Percentiles rank a stretch among this genome's conserved stretches.
Conservation (phyloP, 352 stramenopile species). For the Pythium phragmiticola region DNA sequence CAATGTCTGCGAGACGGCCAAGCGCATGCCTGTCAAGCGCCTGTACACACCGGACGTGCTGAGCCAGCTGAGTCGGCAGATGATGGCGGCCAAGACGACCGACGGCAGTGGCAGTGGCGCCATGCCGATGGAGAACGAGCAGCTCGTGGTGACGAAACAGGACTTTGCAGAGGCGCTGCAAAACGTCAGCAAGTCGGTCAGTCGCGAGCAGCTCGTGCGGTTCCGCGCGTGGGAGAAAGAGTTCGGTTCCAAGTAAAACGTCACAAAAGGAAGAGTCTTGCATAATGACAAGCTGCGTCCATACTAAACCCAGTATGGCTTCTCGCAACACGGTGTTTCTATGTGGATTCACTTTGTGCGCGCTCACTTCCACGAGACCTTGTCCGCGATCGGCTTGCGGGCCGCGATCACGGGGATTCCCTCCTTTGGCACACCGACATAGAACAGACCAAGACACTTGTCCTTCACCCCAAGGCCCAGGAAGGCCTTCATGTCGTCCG, state of each 20-base stretch:
- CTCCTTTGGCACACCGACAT: slow-evolving; percentile 69
- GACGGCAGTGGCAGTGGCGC: slow-evolving; percentile 23
- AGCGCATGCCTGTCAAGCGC: slow-evolving; percentile 49
- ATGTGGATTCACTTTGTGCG: too few species aligned
- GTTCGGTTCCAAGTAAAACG: slow-evolving; percentile 74
- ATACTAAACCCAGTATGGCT: too few species aligned
- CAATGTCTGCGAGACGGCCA: slow-evolving; percentile 43
- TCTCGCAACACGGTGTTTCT: too few species aligned
- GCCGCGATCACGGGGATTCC: slow-evolving; percentile 44
- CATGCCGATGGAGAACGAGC: slow-evolving; percentile 49
- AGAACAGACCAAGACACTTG: slow-evolving; percentile 84
- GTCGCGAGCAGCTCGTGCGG: slow-evolving; percentile 66
- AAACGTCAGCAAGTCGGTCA: slow-evolving; percentile 84
- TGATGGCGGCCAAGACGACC: slow-evolving; percentile 27
- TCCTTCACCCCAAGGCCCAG: slow-evolving; percentile 64
- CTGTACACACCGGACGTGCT: slow-evolving; percentile 45
- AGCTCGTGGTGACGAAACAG: slow-evolving; percentile 44
- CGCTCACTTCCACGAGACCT: slow-evolving; percentile 44
- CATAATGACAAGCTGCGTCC: slow-evolving; percentile 17
- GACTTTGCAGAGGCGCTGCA: slow-evolving; percentile 66
- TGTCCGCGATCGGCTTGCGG: slow-evolving; percentile 73
- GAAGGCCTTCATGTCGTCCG: slow-evolving; percentile 83
- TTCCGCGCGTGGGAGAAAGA: slow-evolving; percentile 79
- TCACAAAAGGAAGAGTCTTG: slow-evolving; percentile 30
- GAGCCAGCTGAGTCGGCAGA: slow-evolving; percentile 50